phyloP scores from a whole-genome alignment of 768 basidiomycete species.

The Phaeotremella skinneri region DNA sequence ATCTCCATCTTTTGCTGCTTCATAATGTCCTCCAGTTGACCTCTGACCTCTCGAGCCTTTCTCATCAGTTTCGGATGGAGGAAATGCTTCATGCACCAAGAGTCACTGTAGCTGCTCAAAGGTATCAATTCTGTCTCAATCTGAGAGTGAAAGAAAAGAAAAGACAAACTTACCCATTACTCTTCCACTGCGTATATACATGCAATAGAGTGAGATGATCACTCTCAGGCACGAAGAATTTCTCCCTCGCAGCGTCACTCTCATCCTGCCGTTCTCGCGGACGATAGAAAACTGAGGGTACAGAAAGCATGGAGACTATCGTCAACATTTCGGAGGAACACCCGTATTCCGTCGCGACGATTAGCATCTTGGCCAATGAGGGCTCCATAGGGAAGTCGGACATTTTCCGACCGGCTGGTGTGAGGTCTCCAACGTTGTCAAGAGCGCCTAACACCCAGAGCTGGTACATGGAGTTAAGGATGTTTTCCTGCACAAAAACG shows the following conservation, averaged over 20 bases:
- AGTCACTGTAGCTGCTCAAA: constrained; percentile 71
- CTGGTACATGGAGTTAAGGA: constrained; percentile 98
- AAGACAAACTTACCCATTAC: constrained; percentile 67
- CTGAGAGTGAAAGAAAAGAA: neutral
- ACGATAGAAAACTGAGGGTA: constrained; percentile 95
- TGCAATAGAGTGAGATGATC: constrained; percentile 94
- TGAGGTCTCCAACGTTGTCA: constrained; percentile 96
- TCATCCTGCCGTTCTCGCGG: constrained; percentile 98
- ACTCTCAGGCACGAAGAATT: constrained; percentile 97
- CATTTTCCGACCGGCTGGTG: constrained; percentile 90
- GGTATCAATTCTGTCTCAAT: neutral
- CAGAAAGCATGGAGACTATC: constrained; percentile 97
- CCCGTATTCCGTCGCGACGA: constrained; percentile 85
- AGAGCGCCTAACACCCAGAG: constrained; percentile 98
- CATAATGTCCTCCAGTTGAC: constrained; percentile 98
- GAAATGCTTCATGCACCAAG: constrained; percentile 94
- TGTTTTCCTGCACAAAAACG: constrained; percentile 68
- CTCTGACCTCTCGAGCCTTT: constrained; percentile 91
- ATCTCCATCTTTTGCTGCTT: constrained; percentile 96
- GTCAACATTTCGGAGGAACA: constrained; percentile 96
- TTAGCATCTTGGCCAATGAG: constrained; percentile 98
- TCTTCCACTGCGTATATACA: constrained; percentile 98
- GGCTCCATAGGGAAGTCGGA: constrained; percentile 99
- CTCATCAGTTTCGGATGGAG: constrained; percentile 91
- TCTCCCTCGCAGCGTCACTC: constrained; percentile 93